phyloP scores from a whole-genome alignment of 2,329 filamentous ascomycete genomes.

The Corynespora cassiicola region DNA sequence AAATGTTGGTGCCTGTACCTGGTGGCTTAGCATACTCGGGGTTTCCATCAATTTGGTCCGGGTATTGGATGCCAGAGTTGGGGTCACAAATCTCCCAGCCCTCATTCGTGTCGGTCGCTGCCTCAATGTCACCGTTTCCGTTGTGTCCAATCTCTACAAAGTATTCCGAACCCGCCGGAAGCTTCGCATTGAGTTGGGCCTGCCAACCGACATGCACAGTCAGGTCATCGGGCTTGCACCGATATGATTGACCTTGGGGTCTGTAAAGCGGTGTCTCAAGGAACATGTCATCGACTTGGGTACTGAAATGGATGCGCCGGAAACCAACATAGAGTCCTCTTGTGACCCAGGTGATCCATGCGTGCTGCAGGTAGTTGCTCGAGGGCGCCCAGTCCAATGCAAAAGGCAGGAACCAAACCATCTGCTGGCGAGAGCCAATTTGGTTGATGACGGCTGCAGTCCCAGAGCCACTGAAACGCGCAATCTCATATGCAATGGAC shows the following conservation, averaged over 20 bases:
- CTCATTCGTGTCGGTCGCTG: constrained; percentile 31
- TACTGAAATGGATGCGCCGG: constrained; percentile 61
- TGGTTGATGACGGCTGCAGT: constrained; percentile 67
- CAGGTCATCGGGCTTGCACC: constrained; percentile 48
- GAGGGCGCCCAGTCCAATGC: constrained; percentile 60
- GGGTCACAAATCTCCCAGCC: constrained; percentile 36
- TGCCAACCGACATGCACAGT: constrained; percentile 38
- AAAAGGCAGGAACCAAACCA: constrained; percentile 67
- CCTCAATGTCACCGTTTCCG: constrained; percentile 46
- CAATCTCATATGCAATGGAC: constrained; percentile 61
- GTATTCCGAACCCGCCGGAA: constrained; percentile 43
- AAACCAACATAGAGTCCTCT: constrained; percentile 65
- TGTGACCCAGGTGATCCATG: constrained; percentile 69
- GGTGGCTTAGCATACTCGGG: constrained; percentile 55
- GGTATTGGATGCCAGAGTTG: constrained; percentile 44
- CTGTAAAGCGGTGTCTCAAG: constrained; percentile 52
- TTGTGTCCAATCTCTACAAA: constrained; percentile 47
- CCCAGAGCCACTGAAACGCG: constrained; percentile 58
- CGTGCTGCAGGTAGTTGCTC: constrained; percentile 66
- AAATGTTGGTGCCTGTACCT: constrained; percentile 46
- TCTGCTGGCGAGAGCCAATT: constrained; percentile 63
- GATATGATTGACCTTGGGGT: constrained; percentile 57
- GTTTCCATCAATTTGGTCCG: constrained; percentile 48
- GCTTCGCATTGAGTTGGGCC: constrained; percentile 30
- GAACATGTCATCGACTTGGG: constrained; percentile 70